These are phyloP conservation scores for Cutaneotrichosporon cutaneum DNA, from an alignment of 1,284 basidiomycete genomes.

Conservation along the genomic window DNA sequence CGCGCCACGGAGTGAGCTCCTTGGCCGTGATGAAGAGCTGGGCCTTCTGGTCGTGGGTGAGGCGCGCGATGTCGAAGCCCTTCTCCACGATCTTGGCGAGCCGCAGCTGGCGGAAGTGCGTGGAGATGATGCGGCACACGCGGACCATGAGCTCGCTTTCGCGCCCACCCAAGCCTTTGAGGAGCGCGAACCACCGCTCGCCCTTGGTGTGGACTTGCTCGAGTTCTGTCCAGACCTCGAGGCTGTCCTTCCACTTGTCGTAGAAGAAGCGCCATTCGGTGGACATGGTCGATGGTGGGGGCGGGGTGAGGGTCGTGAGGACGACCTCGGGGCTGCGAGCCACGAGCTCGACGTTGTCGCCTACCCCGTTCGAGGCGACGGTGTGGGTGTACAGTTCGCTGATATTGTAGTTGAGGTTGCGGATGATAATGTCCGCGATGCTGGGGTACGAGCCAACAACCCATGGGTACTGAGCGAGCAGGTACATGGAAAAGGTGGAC, in stretches of 20 bases:
- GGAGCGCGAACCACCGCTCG: slow-evolving; percentile 69
- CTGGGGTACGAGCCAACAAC: slow-evolving; percentile 76
- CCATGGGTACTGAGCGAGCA: slow-evolving; percentile 83
- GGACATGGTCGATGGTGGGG: slow-evolving; percentile 68
- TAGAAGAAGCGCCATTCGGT: slow-evolving; percentile 85
- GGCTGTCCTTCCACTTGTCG: slow-evolving; percentile 70
- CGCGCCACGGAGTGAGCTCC: slow-evolving; percentile 65
- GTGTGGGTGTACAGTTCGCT: slow-evolving; percentile 63
- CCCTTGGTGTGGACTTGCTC: slow-evolving; percentile 62
- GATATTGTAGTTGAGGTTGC: slow-evolving; percentile 68
- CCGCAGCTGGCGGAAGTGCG: slow-evolving; percentile 48
- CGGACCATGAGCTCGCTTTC: slow-evolving; percentile 66
- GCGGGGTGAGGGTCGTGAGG: slow-evolving; percentile 66
- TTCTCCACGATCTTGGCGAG: slow-evolving; percentile 27
- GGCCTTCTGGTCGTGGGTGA: slow-evolving; percentile 26
- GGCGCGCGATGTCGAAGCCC: neutral
- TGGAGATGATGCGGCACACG: slow-evolving; percentile 61
- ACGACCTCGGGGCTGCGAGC: slow-evolving; percentile 23
- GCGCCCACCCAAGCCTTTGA: slow-evolving; percentile 72
- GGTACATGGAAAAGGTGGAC: slow-evolving; percentile 69
- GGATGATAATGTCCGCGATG: slow-evolving; percentile 79
- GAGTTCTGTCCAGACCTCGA: slow-evolving; percentile 65
- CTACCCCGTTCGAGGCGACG: neutral
- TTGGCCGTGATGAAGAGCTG: slow-evolving; percentile 32
- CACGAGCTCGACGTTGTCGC: neutral